phyloP scores from a whole-genome alignment of 225 moss, liverwort and hornwort species.

The Takakia lepidozioides region DNA sequence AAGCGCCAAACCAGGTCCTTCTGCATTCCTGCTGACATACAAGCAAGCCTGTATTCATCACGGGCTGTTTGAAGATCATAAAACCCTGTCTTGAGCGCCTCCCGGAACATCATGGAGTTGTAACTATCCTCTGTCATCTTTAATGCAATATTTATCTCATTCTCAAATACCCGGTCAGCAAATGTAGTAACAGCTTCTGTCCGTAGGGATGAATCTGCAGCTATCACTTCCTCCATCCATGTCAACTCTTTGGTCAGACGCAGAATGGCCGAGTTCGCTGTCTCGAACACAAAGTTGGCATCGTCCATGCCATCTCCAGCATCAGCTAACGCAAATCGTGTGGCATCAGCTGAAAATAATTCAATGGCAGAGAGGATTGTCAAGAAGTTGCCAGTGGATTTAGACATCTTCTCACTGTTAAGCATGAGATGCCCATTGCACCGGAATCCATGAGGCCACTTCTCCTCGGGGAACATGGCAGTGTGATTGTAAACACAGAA shows the following conservation, averaged over 20 bases:
- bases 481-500: slow-evolving; percentile 90
- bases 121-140: slow-evolving; percentile 69
- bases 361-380: slow-evolving; percentile 52
- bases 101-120: slow-evolving; percentile 61
- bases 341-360: slow-evolving; percentile 58
- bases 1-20: slow-evolving; percentile 64
- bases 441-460: slow-evolving; percentile 74
- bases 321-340: slow-evolving; percentile 61
- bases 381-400: slow-evolving; percentile 59
- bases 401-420: slow-evolving; percentile 69
- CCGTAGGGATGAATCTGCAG: slow-evolving; percentile 46
- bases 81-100: slow-evolving; percentile 54
- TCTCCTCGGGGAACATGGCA: slow-evolving; percentile 70
- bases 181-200: slow-evolving; percentile 40
- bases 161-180: slow-evolving; percentile 85
- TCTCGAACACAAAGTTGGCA: slow-evolving; percentile 66
- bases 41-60: slow-evolving; percentile 54
- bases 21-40: slow-evolving; percentile 46
- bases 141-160: slow-evolving; percentile 85
- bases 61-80: slow-evolving; percentile 65
- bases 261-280: slow-evolving; percentile 71
- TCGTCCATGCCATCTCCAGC: slow-evolving; percentile 69
- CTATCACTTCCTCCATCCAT: slow-evolving; percentile 67
- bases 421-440: slow-evolving; percentile 91
- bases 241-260: slow-evolving; percentile 60